phyloP scores from a whole-genome alignment of 768 basidiomycete species.

The Roridomyces roridus region DNA sequence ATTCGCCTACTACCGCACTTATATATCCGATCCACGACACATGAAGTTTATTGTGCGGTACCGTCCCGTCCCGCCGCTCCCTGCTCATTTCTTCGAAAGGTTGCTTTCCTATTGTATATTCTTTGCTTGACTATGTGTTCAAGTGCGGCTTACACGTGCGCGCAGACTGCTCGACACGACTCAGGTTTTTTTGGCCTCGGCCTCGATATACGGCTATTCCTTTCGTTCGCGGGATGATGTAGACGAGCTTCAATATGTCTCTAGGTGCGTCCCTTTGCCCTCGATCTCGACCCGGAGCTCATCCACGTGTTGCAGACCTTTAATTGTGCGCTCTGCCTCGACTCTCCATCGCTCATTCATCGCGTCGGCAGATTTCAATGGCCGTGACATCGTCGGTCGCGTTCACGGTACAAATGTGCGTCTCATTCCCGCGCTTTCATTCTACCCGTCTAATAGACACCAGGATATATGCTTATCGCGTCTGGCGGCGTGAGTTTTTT shows the following conservation, averaged over 20 bases:
- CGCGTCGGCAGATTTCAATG: conserved; percentile 38
- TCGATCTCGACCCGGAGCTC: background rate
- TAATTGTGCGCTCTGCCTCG: conserved; percentile 7
- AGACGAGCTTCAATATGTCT: conserved; percentile 19
- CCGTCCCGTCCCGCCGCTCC: background rate
- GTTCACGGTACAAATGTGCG: conserved; percentile 42
- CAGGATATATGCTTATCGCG: conserved; percentile 43
- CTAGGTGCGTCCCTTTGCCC: conserved; percentile 1
- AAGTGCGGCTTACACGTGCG: background rate
- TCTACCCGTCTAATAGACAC: background rate
- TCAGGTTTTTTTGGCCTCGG: conserved; percentile 13
- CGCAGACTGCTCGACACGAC: conserved; percentile 26
- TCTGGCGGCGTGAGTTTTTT: conserved; percentile 40
- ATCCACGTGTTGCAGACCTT: conserved; percentile 11
- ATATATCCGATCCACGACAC: conserved; percentile 32
- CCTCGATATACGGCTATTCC: conserved; percentile 22
- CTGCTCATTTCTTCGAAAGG: conserved; percentile 23
- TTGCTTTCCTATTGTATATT: conserved; percentile 24
- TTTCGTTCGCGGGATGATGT: conserved; percentile 17
- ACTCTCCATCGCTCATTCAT: background rate
- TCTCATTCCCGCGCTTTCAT: background rate
- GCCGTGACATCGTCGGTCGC: conserved; percentile 40
- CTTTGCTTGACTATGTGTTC: background rate
- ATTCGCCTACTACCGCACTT: conserved; percentile 39
- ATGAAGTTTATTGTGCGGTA: conserved; percentile 39